These are phyloP conservation scores for Ceratocystis ficicola DNA, from an alignment of 2,329 filamentous ascomycete species.

Conservation along the genomic window DNA sequence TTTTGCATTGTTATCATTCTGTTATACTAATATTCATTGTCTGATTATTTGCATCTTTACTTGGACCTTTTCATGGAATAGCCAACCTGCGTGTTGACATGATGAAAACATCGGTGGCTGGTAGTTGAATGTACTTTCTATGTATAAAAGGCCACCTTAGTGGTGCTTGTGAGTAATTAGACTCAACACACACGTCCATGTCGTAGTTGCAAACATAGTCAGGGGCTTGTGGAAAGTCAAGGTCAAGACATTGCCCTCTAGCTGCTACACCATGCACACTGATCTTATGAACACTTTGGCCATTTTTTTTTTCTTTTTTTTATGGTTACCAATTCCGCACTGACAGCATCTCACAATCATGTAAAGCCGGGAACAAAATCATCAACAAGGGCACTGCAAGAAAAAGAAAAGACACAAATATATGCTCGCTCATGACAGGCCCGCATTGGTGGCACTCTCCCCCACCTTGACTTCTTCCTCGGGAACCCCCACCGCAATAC, in stretches of 20 bases:
- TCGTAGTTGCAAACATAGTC: neutral
- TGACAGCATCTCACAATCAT: neutral
- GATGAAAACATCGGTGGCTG: neutral
- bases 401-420: neutral
- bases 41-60: neutral
- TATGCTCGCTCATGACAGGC: slow-evolving; percentile 24
- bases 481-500: slow-evolving; percentile 42
- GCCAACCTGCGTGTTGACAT: neutral
- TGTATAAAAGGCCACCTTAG: no score
- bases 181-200: neutral
- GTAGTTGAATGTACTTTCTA: neutral
- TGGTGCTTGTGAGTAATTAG: neutral
- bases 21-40: neutral
- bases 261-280: no score
- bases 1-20: neutral
- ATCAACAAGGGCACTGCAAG: neutral
- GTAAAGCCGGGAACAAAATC: neutral
- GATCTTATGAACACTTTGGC: no score
- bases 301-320: neutral
- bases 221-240: neutral
- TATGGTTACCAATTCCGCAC: neutral
- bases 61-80: neutral
- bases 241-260: neutral
- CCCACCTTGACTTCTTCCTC: slow-evolving; percentile 50
- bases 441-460: slow-evolving; percentile 47